A percentile compares a stretch with the other conserved stretches of the same genome.
These are phyloP conservation scores for Penicillium macrosclerotiorum DNA, from an alignment of 495 filamentous ascomycete genomes.

Conservation along the genomic window DNA sequence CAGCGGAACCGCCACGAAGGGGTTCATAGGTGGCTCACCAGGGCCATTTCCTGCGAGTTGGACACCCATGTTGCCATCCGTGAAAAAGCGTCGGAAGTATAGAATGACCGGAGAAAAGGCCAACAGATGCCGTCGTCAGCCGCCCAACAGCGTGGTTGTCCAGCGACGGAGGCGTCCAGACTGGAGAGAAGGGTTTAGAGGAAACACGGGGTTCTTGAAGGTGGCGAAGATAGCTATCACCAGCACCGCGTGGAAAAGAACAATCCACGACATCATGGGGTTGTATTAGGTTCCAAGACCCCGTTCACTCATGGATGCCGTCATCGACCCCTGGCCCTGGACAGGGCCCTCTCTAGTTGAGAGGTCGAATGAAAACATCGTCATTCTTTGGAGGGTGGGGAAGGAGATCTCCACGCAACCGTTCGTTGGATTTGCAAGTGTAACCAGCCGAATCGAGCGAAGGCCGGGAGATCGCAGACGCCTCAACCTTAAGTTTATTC, in stretches of 20 bases:
- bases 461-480: not conserved
- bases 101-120: not conserved
- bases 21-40: constrained; percentile 37
- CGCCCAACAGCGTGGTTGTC: constrained; percentile 12
- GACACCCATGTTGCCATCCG: constrained; percentile 30
- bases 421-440: constrained; percentile 12
- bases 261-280: constrained; percentile 7
- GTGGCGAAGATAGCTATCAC: constrained; percentile 4
- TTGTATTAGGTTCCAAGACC: constrained; percentile 12
- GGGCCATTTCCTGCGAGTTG: constrained; percentile 25
- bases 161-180: constrained; percentile 10
- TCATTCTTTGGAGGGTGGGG: constrained; percentile 3
- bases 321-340: constrained; percentile 24
- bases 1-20: constrained; percentile 34
- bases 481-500: constrained; percentile 6
- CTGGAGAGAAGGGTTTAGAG: constrained; percentile 4
- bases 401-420: constrained; percentile 4
- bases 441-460: constrained; percentile 22
- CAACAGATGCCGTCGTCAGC: constrained; percentile 11
- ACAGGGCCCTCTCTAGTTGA: constrained; percentile 1
- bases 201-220: not conserved
- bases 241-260: constrained; percentile 8
- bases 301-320: constrained; percentile 19
- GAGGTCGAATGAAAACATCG: constrained; percentile 18
- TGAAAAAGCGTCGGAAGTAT: not conserved